Percentiles rank a stretch among this genome's conserved stretches.
These are phyloP conservation scores for Ophiocordyceps camponoti-floridani DNA, from an alignment of 2,329 filamentous ascomycete genomes.

Conservation along the genomic window DNA sequence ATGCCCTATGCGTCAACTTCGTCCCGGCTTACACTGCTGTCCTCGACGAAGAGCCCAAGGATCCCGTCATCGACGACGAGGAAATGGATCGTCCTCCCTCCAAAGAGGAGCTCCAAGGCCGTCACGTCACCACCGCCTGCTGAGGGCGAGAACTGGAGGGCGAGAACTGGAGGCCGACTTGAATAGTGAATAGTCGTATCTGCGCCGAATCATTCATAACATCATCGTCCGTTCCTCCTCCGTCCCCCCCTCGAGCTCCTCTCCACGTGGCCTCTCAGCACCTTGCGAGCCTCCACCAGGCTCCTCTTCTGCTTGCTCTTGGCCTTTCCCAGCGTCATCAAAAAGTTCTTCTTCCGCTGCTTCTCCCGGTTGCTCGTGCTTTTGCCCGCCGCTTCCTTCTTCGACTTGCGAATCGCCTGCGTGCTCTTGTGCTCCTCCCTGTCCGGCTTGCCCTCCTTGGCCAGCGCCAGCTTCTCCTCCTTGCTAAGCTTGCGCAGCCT, in stretches of 20 bases:
- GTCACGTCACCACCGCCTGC: neutral
- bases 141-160: neutral
- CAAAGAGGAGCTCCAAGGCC: neutral
- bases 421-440: slow-evolving; percentile 71
- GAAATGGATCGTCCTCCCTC: slow-evolving; percentile 15
- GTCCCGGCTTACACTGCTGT: slow-evolving; percentile 42
- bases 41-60: slow-evolving; percentile 36
- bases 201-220: too few relatives aligned
- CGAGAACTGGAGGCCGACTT: too few relatives aligned
- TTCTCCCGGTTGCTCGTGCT: slow-evolving; percentile 97
- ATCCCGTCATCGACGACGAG: slow-evolving; percentile 22
- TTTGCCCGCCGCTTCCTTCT: slow-evolving; percentile 81
- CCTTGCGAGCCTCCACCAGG: slow-evolving; percentile 67
- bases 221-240: slow-evolving; percentile 44
- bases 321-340: slow-evolving; percentile 96
- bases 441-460: slow-evolving; percentile 64
- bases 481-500: slow-evolving; percentile 70
- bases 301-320: slow-evolving; percentile 91
- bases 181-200: too few relatives aligned
- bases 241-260: slow-evolving; percentile 71
- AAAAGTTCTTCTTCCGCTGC: slow-evolving; percentile 89
- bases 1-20: slow-evolving; percentile 47
- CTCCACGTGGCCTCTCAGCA: slow-evolving; percentile 65
- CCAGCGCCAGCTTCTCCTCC: slow-evolving; percentile 72
- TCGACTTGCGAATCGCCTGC: slow-evolving; percentile 65